phyloP scores from a whole-genome alignment of 148 eudicot species.

The Fallopia convolvulus region DNA sequence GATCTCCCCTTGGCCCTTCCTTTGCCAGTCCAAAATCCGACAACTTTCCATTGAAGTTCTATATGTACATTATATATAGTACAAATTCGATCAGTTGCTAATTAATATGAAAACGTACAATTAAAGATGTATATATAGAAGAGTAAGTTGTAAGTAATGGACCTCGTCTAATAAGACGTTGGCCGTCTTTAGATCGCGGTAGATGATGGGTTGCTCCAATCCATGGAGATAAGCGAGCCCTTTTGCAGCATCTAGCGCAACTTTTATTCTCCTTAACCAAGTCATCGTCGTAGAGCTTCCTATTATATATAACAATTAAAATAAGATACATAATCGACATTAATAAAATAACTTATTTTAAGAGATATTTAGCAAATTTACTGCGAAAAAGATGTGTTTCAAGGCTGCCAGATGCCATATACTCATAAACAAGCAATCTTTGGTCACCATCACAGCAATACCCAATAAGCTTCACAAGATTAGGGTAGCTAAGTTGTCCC shows the following conservation, averaged over 20 bases:
- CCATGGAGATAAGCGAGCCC: slow-evolving; percentile 83
- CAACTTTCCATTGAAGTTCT: slow-evolving; percentile 77
- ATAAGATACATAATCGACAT: background rate
- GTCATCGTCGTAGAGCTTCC: slow-evolving; percentile 63
- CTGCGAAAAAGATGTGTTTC: slow-evolving; percentile 86
- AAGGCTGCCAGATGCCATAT: slow-evolving; percentile 77
- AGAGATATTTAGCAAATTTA: too few species aligned
- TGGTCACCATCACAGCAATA: slow-evolving; percentile 86
- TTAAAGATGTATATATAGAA: too few species aligned
- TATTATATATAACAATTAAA: slow-evolving; percentile 13
- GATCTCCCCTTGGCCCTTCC: slow-evolving; percentile 78
- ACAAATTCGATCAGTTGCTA: background rate
- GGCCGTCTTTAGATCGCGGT: slow-evolving; percentile 76
- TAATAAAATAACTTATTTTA: too few species aligned
- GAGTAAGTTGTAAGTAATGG: slow-evolving; percentile 13
- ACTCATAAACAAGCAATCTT: slow-evolving; percentile 74
- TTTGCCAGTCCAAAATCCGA: slow-evolving; percentile 87
- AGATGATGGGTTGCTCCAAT: slow-evolving; percentile 59
- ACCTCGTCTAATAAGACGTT: slow-evolving; percentile 76
- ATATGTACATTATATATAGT: slow-evolving; percentile 5
- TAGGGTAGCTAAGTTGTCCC: slow-evolving; percentile 67
- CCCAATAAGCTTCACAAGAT: slow-evolving; percentile 81
- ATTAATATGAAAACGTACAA: too few species aligned
- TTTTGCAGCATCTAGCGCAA: slow-evolving; percentile 75
- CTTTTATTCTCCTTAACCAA: slow-evolving; percentile 71